Conservation (phyloP, 2,329 filamentous ascomycete species). For the Ophiocordyceps camponoti-floridani region DNA sequence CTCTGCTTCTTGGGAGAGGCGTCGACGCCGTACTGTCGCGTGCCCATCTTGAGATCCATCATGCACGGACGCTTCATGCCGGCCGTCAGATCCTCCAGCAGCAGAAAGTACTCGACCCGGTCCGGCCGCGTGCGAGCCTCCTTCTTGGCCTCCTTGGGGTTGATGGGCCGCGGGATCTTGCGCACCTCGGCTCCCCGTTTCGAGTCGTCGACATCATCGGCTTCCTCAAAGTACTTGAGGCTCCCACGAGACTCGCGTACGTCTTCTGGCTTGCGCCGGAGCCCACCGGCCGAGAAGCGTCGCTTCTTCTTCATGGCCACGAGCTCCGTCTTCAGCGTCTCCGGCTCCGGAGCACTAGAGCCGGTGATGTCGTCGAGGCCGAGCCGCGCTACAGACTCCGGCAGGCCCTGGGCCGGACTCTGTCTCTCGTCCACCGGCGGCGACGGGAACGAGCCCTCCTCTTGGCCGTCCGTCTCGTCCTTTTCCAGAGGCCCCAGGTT, state of each 20-base stretch:
- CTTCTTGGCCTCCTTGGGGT: conserved; percentile 37
- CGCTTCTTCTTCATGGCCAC: conserved; percentile 34
- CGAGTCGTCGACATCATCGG: conserved; percentile 63
- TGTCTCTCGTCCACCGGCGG: not conserved
- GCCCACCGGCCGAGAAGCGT: conserved; percentile 73
- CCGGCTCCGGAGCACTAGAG: conserved; percentile 46
- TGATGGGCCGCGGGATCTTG: conserved; percentile 42
- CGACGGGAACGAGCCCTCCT: not conserved
- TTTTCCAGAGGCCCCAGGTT: conserved; percentile 8
- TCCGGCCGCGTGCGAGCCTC: conserved; percentile 48
- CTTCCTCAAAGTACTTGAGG: conserved; percentile 80
- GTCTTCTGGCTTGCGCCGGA: conserved; percentile 55
- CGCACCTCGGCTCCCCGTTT: conserved; percentile 11
- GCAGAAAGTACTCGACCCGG: conserved; percentile 78
- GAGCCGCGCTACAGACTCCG: conserved; percentile 7
- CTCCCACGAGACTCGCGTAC: conserved; percentile 55
- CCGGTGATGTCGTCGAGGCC: conserved; percentile 38
- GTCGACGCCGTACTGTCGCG: conserved; percentile 87
- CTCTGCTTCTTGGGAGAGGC: conserved; percentile 81
- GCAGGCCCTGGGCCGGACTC: conserved; percentile 14
- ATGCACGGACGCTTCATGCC: conserved; percentile 96
- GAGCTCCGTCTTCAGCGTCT: conserved; percentile 27
- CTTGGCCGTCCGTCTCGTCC: not conserved
- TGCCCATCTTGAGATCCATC: conserved; percentile 97
- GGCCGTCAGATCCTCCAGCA: conserved; percentile 86